phyloP scores from a whole-genome alignment of 306 rosid genomes.

The Potentilla sterilis region DNA sequence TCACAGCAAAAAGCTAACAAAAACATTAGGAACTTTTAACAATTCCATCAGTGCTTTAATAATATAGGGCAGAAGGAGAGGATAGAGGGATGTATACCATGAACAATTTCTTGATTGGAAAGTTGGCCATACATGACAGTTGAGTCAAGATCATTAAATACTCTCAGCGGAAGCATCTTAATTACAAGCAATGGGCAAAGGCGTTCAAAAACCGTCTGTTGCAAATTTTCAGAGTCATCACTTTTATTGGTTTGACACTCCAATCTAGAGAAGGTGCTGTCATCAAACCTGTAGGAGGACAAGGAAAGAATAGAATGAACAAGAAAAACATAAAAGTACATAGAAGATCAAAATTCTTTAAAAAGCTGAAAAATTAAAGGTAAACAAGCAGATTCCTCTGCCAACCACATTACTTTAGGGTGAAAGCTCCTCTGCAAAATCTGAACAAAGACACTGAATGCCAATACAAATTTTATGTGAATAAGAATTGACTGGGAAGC shows the following conservation, averaged over 20 bases:
- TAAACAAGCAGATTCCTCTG: neutral
- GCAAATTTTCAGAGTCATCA: constrained; percentile 57
- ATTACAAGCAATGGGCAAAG: constrained; percentile 84
- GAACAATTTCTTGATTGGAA: constrained; percentile 37
- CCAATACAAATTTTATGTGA: neutral
- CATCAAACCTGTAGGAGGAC: constrained; percentile 50
- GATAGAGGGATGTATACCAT: constrained; percentile 42
- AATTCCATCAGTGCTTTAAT: neutral
- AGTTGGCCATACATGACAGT: constrained; percentile 60
- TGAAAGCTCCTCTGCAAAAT: neutral
- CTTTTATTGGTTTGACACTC: constrained; percentile 40
- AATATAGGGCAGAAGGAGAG: neutral
- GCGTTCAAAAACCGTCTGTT: constrained; percentile 66
- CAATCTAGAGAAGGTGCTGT: constrained; percentile 48
- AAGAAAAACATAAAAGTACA: constrained; percentile 20
- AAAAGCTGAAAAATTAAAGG: constrained; percentile 12
- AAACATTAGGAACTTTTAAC: neutral
- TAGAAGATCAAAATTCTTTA: constrained; percentile 11
- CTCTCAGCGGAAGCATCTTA: constrained; percentile 85
- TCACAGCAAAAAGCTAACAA: neutral
- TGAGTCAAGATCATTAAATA: constrained; percentile 62
- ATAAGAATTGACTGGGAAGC: neutral
- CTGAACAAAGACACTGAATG: neutral
- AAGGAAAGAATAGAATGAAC: constrained; percentile 19
- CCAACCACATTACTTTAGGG: neutral